Base-by-base conservation (phyloP, 352 stramenopile genomes). In the Globisporangium mamillatum region DNA sequence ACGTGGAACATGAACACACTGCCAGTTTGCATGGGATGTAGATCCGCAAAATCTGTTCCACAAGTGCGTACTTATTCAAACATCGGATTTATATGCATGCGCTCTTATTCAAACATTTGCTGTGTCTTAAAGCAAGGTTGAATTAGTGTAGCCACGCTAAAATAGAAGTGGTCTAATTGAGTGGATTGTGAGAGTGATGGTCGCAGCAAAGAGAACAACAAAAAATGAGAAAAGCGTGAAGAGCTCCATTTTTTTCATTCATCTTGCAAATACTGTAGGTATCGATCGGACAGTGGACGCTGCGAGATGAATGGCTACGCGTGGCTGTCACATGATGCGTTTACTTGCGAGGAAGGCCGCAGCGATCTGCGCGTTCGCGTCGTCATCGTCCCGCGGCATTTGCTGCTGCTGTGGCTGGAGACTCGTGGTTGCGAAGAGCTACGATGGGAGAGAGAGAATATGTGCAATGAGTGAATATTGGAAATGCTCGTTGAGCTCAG, bases 331-430 rank as follows among this genome's bases (percentile, higher is more conserved):
- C 53, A 60, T 67, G 50, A 20, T 20, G 25, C 29, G 16, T 52
- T 60, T n/a, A 18, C 27, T 18, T 22, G 36, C 22, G 41, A 69
- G 55, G 55, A 69, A 69, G n/a, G 64, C 54, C 24, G 44, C 56
- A n/a, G 64, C 64, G 36, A 65, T 65, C 46, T 50, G 54, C 32
- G 65, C 65, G 25, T 70, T 70, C 4, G 58, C 44, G 44, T 46
- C 38, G 36, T 69, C 56, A 12, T 67, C 53, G 18, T 59, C 52
- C 22, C n/a, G 9, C 52, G 24, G 9, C 52, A n/a, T n/a, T 22
- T 48, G 56, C 27, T 48, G 56, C 5, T 36, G 53, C 8, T 34
- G 61, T 6, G 34, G n/a, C 22, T 48, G 24, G 9, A 54, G 32
- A 20, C 57, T 53, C 57, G 46, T 16, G 16, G 65, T 20, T 16